These are phyloP conservation scores for Pleoardoris graminearum DNA, from an alignment of 2,329 filamentous ascomycete genomes.

Conservation along the genomic window DNA sequence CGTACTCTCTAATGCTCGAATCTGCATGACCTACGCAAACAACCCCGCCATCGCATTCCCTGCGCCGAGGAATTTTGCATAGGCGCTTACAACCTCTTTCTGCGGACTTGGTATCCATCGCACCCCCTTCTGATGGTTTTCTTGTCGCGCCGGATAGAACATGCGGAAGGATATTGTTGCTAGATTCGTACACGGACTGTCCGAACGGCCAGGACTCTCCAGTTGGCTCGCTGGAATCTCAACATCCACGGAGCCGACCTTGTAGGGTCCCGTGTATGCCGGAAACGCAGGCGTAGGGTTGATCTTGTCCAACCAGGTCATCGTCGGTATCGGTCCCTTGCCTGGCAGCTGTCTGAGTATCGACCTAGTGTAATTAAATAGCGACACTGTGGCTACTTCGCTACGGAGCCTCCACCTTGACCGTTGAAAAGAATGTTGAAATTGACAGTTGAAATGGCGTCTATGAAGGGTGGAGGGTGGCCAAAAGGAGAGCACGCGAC, in stretches of 20 bases:
- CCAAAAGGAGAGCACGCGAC: background rate
- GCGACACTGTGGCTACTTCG: conserved; percentile 39
- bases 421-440: background rate
- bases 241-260: conserved; percentile 77
- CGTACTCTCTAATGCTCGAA: background rate
- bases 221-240: conserved; percentile 70
- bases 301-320: conserved; percentile 52
- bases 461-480: background rate
- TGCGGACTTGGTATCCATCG: conserved; percentile 81
- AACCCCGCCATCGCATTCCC: conserved; percentile 48
- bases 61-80: conserved; percentile 72
- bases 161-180: conserved; percentile 78
- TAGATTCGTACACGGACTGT: conserved; percentile 55
- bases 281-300: conserved; percentile 75
- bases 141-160: conserved; percentile 67
- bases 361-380: conserved; percentile 28
- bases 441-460: background rate
- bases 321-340: conserved; percentile 21
- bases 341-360: conserved; percentile 15
- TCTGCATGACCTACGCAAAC: conserved; percentile 40
- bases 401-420: too few relatives aligned
- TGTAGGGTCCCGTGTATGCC: conserved; percentile 74
- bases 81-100: conserved; percentile 71
- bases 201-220: conserved; percentile 54
- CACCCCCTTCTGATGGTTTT: conserved; percentile 59